Evolutionary conservation across 2,329 filamentous ascomycete genomes (phyloP), one percentile per base, ranked within the genome.

Genomic region (Cladophialophora chaetospira): DNA sequence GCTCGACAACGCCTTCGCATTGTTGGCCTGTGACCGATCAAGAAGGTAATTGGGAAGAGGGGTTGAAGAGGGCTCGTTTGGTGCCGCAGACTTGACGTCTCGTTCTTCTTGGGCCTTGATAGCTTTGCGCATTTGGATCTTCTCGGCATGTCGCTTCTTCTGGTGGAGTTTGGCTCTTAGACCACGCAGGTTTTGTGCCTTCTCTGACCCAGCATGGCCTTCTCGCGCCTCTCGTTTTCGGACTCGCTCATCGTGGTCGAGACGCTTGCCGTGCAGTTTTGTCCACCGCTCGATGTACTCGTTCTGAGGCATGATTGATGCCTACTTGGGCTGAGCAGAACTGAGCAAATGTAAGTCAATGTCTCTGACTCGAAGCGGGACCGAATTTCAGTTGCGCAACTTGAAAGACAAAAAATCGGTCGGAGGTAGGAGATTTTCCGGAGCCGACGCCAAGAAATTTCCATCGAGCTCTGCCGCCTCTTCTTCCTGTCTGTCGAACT

Each of bases 31-130:
- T 45, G 78, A 80, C n/a, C 94, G 85, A 78, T 99, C 94, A 63
- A 99, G 86, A 72, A 99, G 83, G 75, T 97, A 99, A 67, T 91
- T 87, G 49, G 94, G 94, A 67, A 97, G 81, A 55, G 94, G 90
- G 47, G 89, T 90, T 65, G 82, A 85, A 23, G 86, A 86, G 60
- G 92, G 89, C 74, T 94, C 88, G 67, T 88, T 84, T 65, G 88
- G 86, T 53, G 87, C 86, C 28, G 83, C 79, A 6, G 88, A 89
- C 78, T 97, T 96, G 80, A 97, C 86, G 71, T 97, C 95, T 77
- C 91, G 87, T 80, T 97, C 90, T 77, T 99, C 94, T 79, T 96
- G 90, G 42, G 90, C 88, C 77, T 89, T 90, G 83, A 99, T 95
- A 70, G 86, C 80, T 82, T 96, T 96, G 76, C 88, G 88, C 88